phyloP scores from a whole-genome alignment of 306 rosid genomes.

The Quercus dentata region DNA sequence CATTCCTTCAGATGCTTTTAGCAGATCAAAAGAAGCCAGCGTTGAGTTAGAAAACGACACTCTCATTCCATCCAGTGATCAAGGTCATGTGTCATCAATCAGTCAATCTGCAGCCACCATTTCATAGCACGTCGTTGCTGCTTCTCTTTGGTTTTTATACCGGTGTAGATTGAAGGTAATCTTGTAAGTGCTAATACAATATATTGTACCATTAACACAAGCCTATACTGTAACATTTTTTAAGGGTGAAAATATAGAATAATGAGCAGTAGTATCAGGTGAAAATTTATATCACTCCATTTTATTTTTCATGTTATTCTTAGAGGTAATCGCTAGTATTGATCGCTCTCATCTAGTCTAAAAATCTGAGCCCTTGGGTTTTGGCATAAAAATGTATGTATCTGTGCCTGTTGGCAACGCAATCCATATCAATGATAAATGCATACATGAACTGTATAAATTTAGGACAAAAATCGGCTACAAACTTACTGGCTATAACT shows the following conservation, averaged over 20 bases:
- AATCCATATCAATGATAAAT: too few relatives aligned
- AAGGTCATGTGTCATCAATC: slow-evolving; percentile 21
- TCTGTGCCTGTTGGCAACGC: too few relatives aligned
- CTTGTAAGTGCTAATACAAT: not conserved
- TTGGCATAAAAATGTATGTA: too few relatives aligned
- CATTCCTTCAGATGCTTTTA: slow-evolving; percentile 54
- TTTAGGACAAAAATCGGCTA: too few relatives aligned
- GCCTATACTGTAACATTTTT: not conserved
- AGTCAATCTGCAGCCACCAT: slow-evolving; percentile 21
- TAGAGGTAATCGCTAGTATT: too few relatives aligned
- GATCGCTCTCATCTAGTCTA: too few relatives aligned
- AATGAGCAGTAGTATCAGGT: not conserved
- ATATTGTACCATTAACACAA: slow-evolving; percentile 6
- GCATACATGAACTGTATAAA: too few relatives aligned
- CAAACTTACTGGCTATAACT: too few relatives aligned
- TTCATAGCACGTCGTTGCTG: slow-evolving; percentile 16
- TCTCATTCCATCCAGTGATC: not conserved
- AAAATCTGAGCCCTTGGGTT: too few relatives aligned
- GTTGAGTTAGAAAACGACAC: slow-evolving; percentile 49
- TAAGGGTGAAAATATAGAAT: too few relatives aligned
- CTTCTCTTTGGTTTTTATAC: slow-evolving; percentile 9
- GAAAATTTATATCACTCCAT: not conserved
- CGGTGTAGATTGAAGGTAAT: not conserved
- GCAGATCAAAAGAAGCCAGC: slow-evolving; percentile 34
- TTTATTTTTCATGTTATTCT: too few relatives aligned